A percentile compares a stretch with the other conserved stretches of the same genome.
These are phyloP conservation scores for Collybiopsis luxurians DNA, from an alignment of 768 basidiomycete species.

Conservation along the genomic window DNA sequence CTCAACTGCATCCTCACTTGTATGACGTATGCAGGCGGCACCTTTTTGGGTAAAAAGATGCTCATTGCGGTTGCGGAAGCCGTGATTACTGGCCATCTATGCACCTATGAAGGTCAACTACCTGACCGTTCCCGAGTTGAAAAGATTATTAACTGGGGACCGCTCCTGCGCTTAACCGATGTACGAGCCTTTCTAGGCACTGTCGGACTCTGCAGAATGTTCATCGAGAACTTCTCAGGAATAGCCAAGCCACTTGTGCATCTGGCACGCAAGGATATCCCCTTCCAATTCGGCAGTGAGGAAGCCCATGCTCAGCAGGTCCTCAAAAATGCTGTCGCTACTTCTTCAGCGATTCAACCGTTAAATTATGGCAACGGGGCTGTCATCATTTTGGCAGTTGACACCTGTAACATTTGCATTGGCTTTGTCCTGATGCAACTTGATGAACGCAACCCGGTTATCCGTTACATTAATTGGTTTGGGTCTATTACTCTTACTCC, in stretches of 20 bases:
- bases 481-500: background rate
- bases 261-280: too few relatives aligned
- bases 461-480: background rate
- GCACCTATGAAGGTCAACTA: background rate
- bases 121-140: too few relatives aligned
- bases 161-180: background rate
- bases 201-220: too few relatives aligned
- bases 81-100: background rate
- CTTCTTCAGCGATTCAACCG: conserved; percentile 1
- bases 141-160: background rate
- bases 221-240: too few relatives aligned
- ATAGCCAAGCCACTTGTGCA: too few relatives aligned
- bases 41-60: too few relatives aligned
- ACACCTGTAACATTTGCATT: conserved; percentile 25
- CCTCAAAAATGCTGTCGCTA: too few relatives aligned
- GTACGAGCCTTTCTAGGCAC: background rate
- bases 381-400: conserved; percentile 27
- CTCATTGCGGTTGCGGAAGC: background rate
- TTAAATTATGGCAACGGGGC: conserved; percentile 25
- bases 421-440: too few relatives aligned
- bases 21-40: too few relatives aligned
- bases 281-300: too few relatives aligned
- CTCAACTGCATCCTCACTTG: too few relatives aligned
- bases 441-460: conserved; percentile 16
- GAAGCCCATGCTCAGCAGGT: too few relatives aligned